Evolutionary conservation across 768 basidiomycete genomes (phyloP).

Genomic region (Rhodocollybia butyracea): DNA sequence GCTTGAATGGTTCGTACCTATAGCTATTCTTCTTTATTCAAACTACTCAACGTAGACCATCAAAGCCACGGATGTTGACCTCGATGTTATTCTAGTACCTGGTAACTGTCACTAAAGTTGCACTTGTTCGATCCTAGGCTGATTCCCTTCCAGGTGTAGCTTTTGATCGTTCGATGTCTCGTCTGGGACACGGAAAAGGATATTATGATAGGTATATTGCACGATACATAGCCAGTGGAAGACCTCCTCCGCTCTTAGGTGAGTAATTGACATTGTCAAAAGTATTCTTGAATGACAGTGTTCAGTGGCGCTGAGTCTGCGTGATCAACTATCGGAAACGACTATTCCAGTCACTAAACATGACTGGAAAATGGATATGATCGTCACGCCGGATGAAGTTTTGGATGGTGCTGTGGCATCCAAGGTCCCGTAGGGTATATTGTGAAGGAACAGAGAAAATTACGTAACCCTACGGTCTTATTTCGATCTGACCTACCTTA

Average conservation of each 20-base stretch:
- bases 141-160: conserved; percentile 55
- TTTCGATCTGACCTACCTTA: too few relatives aligned
- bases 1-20: conserved; percentile 48
- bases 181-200: conserved; percentile 81
- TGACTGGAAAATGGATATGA: conserved; percentile 64
- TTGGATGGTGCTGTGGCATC: neutral
- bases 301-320: conserved; percentile 61
- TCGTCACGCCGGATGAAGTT: conserved; percentile 46
- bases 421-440: too few relatives aligned
- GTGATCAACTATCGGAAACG: conserved; percentile 56
- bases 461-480: too few relatives aligned
- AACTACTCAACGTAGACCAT: conserved; percentile 6
- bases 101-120: conserved; percentile 34
- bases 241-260: conserved; percentile 59
- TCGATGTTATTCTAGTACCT: conserved; percentile 69
- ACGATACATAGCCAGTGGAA: conserved; percentile 42
- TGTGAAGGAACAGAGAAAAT: too few relatives aligned
- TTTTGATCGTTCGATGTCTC: conserved; percentile 64
- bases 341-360: conserved; percentile 50
- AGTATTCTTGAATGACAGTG: conserved; percentile 6
- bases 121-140: neutral
- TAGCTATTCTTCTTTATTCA: neutral
- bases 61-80: conserved; percentile 32
- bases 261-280: conserved; percentile 15
- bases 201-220: conserved; percentile 78